These are phyloP conservation scores for Pichia norvegensis DNA, from an alignment of 1,139 yeast species.

Conservation along the genomic window DNA sequence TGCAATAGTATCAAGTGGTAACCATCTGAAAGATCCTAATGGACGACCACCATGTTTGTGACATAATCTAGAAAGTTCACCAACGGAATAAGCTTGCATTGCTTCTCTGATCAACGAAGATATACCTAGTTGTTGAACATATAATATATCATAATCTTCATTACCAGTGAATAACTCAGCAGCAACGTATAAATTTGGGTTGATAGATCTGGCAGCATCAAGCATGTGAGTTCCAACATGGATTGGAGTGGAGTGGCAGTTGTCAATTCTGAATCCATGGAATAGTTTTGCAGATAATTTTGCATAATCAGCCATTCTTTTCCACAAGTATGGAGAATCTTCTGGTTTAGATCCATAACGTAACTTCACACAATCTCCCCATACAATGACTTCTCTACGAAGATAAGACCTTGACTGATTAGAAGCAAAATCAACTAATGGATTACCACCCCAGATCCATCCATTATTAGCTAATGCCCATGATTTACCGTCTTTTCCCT, in stretches of 20 bases:
- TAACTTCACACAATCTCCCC: slow-evolving; percentile 96
- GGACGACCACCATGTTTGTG: slow-evolving; percentile 95
- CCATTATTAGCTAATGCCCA: slow-evolving; percentile 91
- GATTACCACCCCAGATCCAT: slow-evolving; percentile 98
- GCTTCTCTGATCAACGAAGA: slow-evolving; percentile 90
- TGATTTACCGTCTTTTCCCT: slow-evolving; percentile 41
- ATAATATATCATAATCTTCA: slow-evolving; percentile 80
- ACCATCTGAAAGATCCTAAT: slow-evolving; percentile 79
- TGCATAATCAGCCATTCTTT: slow-evolving; percentile 75
- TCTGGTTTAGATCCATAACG: slow-evolving; percentile 70
- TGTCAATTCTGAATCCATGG: slow-evolving; percentile 87
- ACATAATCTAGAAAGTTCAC: slow-evolving; percentile 76
- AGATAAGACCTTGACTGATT: slow-evolving; percentile 69
- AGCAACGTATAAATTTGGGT: slow-evolving; percentile 83
- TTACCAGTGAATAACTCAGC: slow-evolving; percentile 94
- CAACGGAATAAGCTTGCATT: slow-evolving; percentile 91
- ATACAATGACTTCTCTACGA: slow-evolving; percentile 86
- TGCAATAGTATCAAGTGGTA: slow-evolving; percentile 65
- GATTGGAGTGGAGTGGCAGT: slow-evolving; percentile 92
- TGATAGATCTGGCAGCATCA: slow-evolving; percentile 78
- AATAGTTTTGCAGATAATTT: slow-evolving; percentile 67
- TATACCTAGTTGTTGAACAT: slow-evolving; percentile 84
- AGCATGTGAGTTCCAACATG: slow-evolving; percentile 87
- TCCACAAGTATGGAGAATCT: slow-evolving; percentile 88
- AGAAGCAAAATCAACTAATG: slow-evolving; percentile 88